phyloP scores from a whole-genome alignment of 2,329 filamentous ascomycete species.

The Fusarium avenaceum region DNA sequence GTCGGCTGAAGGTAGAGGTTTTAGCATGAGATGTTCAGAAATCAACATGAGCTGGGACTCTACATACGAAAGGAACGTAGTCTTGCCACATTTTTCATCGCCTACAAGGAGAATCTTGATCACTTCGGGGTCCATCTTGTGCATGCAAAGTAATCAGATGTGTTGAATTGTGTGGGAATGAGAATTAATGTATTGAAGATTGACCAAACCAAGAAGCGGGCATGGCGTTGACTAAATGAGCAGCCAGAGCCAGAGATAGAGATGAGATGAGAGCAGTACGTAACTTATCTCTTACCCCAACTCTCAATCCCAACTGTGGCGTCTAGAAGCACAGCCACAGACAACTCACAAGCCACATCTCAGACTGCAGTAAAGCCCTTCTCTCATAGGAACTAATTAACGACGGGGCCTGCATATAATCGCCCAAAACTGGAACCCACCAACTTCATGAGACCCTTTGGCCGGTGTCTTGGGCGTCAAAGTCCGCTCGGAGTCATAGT shows the following conservation, averaged over 20 bases:
- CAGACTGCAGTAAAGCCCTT: conserved; percentile 41
- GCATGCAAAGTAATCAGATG: neutral
- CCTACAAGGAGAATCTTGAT: conserved; percentile 71
- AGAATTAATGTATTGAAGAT: neutral
- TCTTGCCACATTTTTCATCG: conserved; percentile 71
- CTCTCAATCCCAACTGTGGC: conserved; percentile 32
- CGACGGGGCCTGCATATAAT: conserved; percentile 46
- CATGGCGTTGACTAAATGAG: conserved; percentile 24
- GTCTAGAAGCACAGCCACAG: conserved; percentile 33
- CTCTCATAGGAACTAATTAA: conserved; percentile 31
- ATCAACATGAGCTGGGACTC: conserved; percentile 25
- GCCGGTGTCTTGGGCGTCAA: conserved; percentile 46
- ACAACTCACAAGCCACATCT: conserved; percentile 36
- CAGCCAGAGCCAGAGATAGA: conserved; percentile 25
- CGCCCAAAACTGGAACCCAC: conserved; percentile 45
- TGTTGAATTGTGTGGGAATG: neutral
- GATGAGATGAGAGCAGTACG: conserved; percentile 46
- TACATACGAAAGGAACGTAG: conserved; percentile 72
- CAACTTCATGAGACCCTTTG: conserved; percentile 50
- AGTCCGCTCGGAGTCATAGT: conserved; percentile 43
- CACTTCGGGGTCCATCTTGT: conserved; percentile 61
- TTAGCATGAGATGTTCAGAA: conserved; percentile 21
- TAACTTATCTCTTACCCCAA: conserved; percentile 43
- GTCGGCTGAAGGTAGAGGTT: conserved; percentile 57
- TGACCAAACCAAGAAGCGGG: conserved; percentile 1